Evolutionary conservation across 768 basidiomycete species (phyloP).

Genomic region (Nidula microcarpa): DNA sequence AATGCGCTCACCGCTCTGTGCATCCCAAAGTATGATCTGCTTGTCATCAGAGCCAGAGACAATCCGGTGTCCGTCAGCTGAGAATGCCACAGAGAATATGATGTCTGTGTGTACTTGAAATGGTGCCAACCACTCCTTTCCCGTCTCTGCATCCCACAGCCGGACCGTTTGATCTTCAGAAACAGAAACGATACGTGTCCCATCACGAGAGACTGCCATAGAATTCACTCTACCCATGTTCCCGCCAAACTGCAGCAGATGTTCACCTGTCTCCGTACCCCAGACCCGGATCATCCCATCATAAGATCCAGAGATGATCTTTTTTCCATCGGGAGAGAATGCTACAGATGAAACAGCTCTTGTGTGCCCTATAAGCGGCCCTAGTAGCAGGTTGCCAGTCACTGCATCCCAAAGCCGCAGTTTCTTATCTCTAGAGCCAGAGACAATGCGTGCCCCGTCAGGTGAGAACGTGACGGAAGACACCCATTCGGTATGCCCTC

Average conservation of each 20-base stretch:
- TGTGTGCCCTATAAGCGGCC: not conserved
- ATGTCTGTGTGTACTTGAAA: slow-evolving; percentile 13
- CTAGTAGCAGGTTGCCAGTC: not conserved
- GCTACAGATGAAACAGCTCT: not conserved
- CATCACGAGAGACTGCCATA: slow-evolving; percentile 21
- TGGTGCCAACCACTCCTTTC: not conserved
- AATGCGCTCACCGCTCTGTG: not conserved
- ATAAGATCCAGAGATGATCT: not conserved
- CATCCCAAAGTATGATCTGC: slow-evolving; percentile 4
- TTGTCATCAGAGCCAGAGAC: slow-evolving; percentile 6
- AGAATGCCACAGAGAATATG: slow-evolving; percentile 14
- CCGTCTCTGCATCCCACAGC: not conserved
- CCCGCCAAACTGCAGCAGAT: slow-evolving; percentile 12
- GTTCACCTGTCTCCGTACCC: not conserved
- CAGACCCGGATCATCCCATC: not conserved
- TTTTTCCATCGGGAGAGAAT: not conserved
- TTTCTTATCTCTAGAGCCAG: not conserved
- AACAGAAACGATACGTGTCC: slow-evolving; percentile 8
- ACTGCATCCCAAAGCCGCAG: not conserved
- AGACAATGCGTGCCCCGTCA: not conserved
- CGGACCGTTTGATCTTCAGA: slow-evolving; percentile 2
- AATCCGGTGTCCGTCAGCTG: slow-evolving; percentile 15
- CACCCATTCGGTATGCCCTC: not conserved
- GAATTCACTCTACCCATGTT: not conserved
- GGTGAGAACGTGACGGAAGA: not conserved